These are phyloP conservation scores for Fusarium abutilonis DNA, from an alignment of 2,329 filamentous ascomycete genomes.

Conservation along the genomic window DNA sequence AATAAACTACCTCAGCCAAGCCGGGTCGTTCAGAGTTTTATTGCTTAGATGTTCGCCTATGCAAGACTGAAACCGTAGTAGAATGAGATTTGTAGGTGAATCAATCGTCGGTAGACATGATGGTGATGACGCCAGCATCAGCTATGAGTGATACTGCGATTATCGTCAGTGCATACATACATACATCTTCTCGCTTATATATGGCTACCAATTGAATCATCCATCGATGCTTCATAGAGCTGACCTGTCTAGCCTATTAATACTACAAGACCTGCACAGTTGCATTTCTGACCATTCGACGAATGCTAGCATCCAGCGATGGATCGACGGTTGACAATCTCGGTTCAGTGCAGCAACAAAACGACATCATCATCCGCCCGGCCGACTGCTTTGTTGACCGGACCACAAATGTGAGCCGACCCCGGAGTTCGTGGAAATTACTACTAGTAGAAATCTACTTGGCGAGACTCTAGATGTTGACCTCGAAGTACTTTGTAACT, in stretches of 20 bases:
- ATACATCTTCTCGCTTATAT: too few relatives aligned
- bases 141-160: not conserved
- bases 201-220: too few relatives aligned
- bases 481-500: not conserved
- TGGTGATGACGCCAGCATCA: too few relatives aligned
- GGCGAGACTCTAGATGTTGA: slow-evolving; percentile 15
- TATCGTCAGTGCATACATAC: not conserved
- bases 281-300: too few relatives aligned
- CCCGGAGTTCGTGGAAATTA: slow-evolving; percentile 7
- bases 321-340: slow-evolving; percentile 1
- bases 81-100: not conserved
- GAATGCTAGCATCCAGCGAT: not conserved
- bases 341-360: slow-evolving; percentile 11
- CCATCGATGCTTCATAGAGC: too few relatives aligned
- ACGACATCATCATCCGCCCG: slow-evolving; percentile 12
- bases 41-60: not conserved
- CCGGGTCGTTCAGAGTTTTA: slow-evolving; percentile 1
- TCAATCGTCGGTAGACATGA: not conserved
- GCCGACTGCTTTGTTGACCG: slow-evolving; percentile 4
- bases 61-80: slow-evolving; percentile 17
- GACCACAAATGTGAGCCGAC: not conserved
- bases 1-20: slow-evolving; percentile 4
- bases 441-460: slow-evolving; percentile 19
- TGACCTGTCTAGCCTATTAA: too few relatives aligned
- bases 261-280: too few relatives aligned